Conservation (phyloP, 139 green algal species). For the Pseudopediastrum boryanum region DNA sequence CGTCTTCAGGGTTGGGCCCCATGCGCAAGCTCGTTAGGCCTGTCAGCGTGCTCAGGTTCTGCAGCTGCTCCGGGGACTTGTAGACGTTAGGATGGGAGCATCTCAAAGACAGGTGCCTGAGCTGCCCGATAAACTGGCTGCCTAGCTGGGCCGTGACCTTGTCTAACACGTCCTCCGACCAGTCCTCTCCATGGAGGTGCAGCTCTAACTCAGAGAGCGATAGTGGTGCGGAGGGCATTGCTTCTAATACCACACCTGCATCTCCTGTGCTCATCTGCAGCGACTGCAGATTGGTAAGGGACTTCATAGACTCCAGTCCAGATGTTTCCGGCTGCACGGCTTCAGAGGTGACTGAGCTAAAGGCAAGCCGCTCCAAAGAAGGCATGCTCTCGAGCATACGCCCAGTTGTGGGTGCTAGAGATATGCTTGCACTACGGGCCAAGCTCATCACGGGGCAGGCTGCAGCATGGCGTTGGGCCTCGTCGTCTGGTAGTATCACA, state of each 20-base stretch:
- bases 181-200: constrained; percentile 23
- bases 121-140: background rate
- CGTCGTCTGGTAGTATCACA: constrained; percentile 22
- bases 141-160: constrained; percentile 8
- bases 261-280: constrained; percentile 22
- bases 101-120: no score
- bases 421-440: constrained; percentile 23
- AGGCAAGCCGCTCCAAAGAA: constrained; percentile 28
- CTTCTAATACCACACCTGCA: constrained; percentile 13
- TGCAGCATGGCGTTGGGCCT: constrained; percentile 17
- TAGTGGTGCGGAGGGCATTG: constrained; percentile 8
- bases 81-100: constrained; percentile 32
- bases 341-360: constrained; percentile 18
- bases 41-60: constrained; percentile 9
- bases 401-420: constrained; percentile 8
- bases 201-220: constrained; percentile 14
- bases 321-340: background rate
- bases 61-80: constrained; percentile 2
- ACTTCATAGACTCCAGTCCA: constrained; percentile 20
- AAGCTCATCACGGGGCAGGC: constrained; percentile 24
- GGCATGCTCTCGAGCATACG: constrained; percentile 29
- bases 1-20: constrained; percentile 27
- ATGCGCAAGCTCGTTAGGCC: constrained; percentile 24
- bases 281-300: constrained; percentile 24
- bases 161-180: constrained; percentile 19